Base-by-base conservation (phyloP, 148 eudicot genomes). In the Vaccinium darrowii region DNA sequence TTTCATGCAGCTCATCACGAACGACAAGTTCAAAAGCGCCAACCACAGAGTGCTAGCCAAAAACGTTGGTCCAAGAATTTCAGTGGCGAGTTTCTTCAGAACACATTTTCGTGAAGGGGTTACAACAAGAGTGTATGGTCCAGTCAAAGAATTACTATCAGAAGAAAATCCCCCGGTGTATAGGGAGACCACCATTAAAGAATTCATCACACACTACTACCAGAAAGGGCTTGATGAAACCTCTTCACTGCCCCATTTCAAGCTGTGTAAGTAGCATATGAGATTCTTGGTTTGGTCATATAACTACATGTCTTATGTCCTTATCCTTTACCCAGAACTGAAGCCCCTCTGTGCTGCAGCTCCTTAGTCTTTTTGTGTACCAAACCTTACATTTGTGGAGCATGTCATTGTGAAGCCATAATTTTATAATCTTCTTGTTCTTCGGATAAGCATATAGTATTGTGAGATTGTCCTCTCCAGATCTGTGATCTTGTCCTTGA, bases 1-100 rank as follows among this genome's bases (percentile, higher is more conserved):
- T 11, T 80, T 56, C 12, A 39, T 33, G 77, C 88, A 91, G 94
- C 89, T 92, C 5, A 76, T 92, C 57, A 81, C 94, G 16, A 92
- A 92, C 65, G 93, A 92, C 85, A 90, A 88, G 76, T 89, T 88
- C 85, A 92, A 84, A 63, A 92, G 94, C 16, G 82, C 88, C 51
- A 89, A 90, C 69, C 94, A 92, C 52, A 86, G 93, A 67, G 93
- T 90, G n/a, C 12, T 85, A 25, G 86, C 92, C 13, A 90, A 86
- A 51, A 78, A 33, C 7, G 85, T 74, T 7, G 91, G 93, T 39
- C 92, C 93, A 14, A 89, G 92, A 88, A 53, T 90, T 8, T 92
- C 92, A 19, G 65, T 92, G 33, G 94, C 92, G 33, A 30, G 88
- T 84, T 91, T 91, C 74, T 88, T 92, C 67, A 87, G 39, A 11